Evolutionary conservation across 2,329 filamentous ascomycete genomes (phyloP).

Genomic region (Aspergillus pseudonomiae): DNA sequence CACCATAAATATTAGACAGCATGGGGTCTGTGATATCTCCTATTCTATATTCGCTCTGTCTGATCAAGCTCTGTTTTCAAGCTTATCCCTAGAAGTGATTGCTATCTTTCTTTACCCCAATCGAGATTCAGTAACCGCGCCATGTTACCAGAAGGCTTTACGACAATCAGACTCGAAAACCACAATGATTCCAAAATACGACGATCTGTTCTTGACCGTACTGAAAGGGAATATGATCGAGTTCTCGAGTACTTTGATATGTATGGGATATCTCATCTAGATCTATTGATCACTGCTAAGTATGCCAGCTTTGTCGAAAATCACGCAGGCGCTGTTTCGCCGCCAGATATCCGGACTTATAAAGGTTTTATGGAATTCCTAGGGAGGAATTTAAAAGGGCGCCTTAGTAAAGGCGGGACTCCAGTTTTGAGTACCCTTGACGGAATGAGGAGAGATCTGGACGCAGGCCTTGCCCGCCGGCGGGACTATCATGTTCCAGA

Average conservation of each 20-base stretch:
- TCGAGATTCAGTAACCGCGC: neutral
- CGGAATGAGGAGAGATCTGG: conserved; percentile 6
- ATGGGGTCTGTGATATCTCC: neutral
- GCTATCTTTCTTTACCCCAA: too few species aligned
- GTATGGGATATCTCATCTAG: neutral
- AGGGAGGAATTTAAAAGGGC: conserved; percentile 9
- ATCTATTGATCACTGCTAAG: neutral
- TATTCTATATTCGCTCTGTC: neutral
- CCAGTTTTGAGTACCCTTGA: conserved; percentile 4
- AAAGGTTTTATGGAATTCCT: conserved; percentile 13
- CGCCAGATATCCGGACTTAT: conserved; percentile 12
- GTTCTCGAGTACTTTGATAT: neutral
- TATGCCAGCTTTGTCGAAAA: neutral
- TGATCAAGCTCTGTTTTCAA: neutral
- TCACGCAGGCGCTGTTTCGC: conserved; percentile 6
- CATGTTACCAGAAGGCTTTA: neutral
- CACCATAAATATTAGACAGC: neutral
- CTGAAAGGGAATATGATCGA: neutral
- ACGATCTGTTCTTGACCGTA: neutral
- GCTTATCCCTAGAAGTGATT: too few species aligned
- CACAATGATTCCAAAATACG: neutral
- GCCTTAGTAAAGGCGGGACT: neutral
- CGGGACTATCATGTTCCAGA: conserved; percentile 4
- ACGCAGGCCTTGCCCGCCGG: conserved; percentile 3
- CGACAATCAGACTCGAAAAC: neutral